Conservation (phyloP, 2,329 filamentous ascomycete genomes). For the Fusarium nygamai region DNA sequence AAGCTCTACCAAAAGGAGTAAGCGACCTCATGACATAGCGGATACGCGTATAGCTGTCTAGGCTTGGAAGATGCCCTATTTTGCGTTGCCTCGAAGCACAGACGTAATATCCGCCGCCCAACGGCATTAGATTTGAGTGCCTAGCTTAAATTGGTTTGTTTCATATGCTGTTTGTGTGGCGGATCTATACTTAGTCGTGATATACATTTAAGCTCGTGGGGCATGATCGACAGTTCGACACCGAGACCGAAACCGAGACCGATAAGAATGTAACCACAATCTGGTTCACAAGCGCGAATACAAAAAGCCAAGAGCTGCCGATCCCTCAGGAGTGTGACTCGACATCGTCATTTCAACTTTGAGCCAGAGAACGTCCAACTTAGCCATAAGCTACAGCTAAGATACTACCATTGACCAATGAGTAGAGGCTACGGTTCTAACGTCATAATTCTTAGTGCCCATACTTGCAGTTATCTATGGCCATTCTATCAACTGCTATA, state of each 20-base stretch:
- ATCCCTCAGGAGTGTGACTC: not conserved
- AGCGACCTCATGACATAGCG: not conserved
- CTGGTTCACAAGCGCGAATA: not conserved
- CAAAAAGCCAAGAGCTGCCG: not conserved
- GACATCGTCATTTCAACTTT: accelerated
- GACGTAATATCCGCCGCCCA: accelerated
- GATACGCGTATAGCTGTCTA: not conserved
- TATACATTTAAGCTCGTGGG: not conserved
- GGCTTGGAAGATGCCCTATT: accelerated
- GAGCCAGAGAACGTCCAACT: accelerated
- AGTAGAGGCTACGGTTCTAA: not conserved
- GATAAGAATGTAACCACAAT: not conserved
- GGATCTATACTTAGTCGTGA: not conserved
- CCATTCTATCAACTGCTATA: not conserved
- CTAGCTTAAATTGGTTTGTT: not conserved
- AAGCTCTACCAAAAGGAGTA: not conserved
- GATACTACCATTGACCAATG: not conserved
- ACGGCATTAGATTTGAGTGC: too few relatives aligned
- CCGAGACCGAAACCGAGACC: not conserved
- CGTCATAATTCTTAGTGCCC: too few relatives aligned
- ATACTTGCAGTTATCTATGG: not conserved
- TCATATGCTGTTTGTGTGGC: not conserved
- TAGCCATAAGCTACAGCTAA: not conserved
- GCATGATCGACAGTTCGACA: not conserved
- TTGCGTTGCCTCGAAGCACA: not conserved